A percentile compares a stretch with the other conserved stretches of the same genome.
These are phyloP conservation scores for Raphanus sativus DNA, from an alignment of 345 rosid genomes.

Conservation along the genomic window DNA sequence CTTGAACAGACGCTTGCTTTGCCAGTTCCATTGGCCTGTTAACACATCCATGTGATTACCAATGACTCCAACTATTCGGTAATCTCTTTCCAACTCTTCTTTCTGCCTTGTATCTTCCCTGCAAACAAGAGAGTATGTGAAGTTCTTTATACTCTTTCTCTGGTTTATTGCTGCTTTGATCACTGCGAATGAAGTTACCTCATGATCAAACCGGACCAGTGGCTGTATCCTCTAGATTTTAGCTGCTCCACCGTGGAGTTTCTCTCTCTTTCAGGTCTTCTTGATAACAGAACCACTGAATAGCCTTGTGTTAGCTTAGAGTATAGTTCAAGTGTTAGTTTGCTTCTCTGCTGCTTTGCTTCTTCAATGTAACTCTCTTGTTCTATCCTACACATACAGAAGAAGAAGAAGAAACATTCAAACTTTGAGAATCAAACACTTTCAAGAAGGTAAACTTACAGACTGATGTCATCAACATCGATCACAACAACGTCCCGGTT, in stretches of 20 bases:
- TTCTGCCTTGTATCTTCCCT: conserved; percentile 51
- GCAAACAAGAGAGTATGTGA: conserved; percentile 11
- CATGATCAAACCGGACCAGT: conserved; percentile 70
- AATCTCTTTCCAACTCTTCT: conserved; percentile 38
- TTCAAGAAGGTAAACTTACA: conserved; percentile 40
- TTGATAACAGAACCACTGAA: conserved; percentile 60
- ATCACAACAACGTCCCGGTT: conserved; percentile 55
- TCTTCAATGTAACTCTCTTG: conserved; percentile 43
- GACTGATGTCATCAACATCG: conserved; percentile 56
- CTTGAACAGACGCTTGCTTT: conserved; percentile 56
- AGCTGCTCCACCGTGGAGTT: conserved; percentile 46
- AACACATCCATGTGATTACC: conserved; percentile 72
- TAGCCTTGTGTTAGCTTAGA: conserved; percentile 56
- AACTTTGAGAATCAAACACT: not conserved
- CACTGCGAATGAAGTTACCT: conserved; percentile 39
- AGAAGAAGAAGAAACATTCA: not conserved
- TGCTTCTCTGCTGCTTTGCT: conserved; percentile 45
- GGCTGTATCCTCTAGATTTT: conserved; percentile 51
- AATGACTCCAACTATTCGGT: conserved; percentile 51
- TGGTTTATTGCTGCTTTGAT: not conserved
- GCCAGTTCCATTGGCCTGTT: conserved; percentile 39
- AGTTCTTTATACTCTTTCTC: not conserved
- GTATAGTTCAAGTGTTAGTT: conserved; percentile 44
- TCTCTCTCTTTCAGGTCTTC: conserved; percentile 45
- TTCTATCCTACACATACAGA: conserved; percentile 36